These are phyloP conservation scores for Blastobotrys niveus DNA, from an alignment of 1,139 yeast genomes.

Conservation along the genomic window DNA sequence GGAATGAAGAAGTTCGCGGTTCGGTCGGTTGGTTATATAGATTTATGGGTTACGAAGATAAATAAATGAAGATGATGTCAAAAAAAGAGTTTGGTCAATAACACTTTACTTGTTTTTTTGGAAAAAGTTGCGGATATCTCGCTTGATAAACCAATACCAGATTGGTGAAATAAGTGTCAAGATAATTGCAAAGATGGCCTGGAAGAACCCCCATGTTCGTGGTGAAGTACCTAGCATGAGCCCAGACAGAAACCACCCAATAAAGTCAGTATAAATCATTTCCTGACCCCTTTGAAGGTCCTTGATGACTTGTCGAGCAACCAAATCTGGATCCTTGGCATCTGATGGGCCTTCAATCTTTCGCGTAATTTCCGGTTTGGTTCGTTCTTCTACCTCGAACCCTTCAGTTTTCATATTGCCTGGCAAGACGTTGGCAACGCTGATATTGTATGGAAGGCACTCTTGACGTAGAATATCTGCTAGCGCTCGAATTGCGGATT, in stretches of 20 bases:
- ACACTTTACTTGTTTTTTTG: slow-evolving; percentile 11
- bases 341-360: slow-evolving; percentile 78
- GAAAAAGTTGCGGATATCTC: slow-evolving; percentile 51
- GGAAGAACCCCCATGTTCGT: slow-evolving; percentile 50
- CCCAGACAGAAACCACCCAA: slow-evolving; percentile 77
- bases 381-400: slow-evolving; percentile 66
- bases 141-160: slow-evolving; percentile 47
- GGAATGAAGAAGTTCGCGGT: slow-evolving; percentile 71
- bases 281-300: slow-evolving; percentile 62
- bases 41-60: slow-evolving; percentile 15
- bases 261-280: slow-evolving; percentile 71
- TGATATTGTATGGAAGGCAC: slow-evolving; percentile 55
- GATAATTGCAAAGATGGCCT: slow-evolving; percentile 38
- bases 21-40: slow-evolving; percentile 58
- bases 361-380: slow-evolving; percentile 81
- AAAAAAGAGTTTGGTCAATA: not conserved
- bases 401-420: slow-evolving; percentile 94
- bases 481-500: slow-evolving; percentile 72
- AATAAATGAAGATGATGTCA: slow-evolving; percentile 6
- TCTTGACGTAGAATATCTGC: slow-evolving; percentile 81
- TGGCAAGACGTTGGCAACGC: slow-evolving; percentile 58
- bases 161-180: slow-evolving; percentile 63
- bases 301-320: slow-evolving; percentile 57
- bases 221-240: slow-evolving; percentile 66
- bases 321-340: slow-evolving; percentile 61